phyloP scores from a whole-genome alignment of 257 asterid species.

The Nicotiana undulata region DNA sequence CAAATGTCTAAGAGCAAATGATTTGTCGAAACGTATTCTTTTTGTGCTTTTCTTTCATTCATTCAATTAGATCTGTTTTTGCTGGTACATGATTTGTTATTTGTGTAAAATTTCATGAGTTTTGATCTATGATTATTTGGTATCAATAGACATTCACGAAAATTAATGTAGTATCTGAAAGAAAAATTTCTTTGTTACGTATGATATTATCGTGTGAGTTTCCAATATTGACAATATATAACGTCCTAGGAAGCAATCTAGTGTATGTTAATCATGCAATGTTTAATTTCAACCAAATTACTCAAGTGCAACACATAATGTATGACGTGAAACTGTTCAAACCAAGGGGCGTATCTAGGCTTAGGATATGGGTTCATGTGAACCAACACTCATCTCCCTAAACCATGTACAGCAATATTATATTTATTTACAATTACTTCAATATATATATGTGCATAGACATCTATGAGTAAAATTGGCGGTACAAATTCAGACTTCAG shows the following conservation, averaged over 20 bases:
- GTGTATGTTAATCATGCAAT: not conserved
- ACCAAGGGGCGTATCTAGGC: no score
- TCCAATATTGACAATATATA: not conserved
- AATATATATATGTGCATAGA: no score
- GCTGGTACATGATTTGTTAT: not conserved
- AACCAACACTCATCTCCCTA: no score
- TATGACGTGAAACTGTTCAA: not conserved
- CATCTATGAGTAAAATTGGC: no score
- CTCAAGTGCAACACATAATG: not conserved
- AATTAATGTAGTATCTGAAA: not conserved
- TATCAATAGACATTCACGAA: not conserved
- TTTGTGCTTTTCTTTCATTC: not conserved
- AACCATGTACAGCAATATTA: no score
- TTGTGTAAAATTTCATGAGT: not conserved
- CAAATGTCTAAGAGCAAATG: not conserved
- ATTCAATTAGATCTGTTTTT: not conserved
- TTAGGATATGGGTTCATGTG: no score
- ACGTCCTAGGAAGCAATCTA: no score
- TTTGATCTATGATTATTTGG: not conserved
- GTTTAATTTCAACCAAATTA: not conserved
- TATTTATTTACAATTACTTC: no score
- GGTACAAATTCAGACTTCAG: no score
- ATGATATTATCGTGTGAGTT: not conserved
- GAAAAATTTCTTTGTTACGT: not conserved
- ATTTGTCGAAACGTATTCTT: not conserved